A percentile compares a stretch with the other conserved stretches of the same genome.
These are phyloP conservation scores for Umbelopsis ramanniana DNA, from an alignment of 192 early-diverging fungal genomes.

Conservation along the genomic window DNA sequence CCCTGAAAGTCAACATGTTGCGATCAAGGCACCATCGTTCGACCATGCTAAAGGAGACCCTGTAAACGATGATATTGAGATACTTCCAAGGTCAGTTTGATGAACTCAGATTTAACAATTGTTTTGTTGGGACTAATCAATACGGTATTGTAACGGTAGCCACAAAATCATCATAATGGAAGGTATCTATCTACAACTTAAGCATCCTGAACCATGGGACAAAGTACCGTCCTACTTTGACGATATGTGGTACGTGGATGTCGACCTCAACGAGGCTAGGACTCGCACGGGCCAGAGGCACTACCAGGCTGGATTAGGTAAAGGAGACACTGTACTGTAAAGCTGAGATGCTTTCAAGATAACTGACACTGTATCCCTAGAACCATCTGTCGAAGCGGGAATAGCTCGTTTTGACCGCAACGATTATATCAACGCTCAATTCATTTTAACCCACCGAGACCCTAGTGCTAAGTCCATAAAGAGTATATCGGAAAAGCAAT, in stretches of 20 bases:
- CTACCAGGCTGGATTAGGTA: conserved; percentile 44
- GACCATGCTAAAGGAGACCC: conserved; percentile 55
- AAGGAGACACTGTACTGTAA: background rate
- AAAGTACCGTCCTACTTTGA: conserved; percentile 41
- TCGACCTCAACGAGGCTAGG: conserved; percentile 39
- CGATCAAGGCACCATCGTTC: conserved; percentile 51
- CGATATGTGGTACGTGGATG: conserved; percentile 51
- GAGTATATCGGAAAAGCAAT: background rate
- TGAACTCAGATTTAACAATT: background rate
- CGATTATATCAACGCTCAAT: conserved; percentile 19
- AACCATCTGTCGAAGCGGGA: background rate
- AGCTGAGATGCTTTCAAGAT: background rate
- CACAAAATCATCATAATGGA: conserved; percentile 55
- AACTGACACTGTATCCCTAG: background rate
- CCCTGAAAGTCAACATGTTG: conserved; percentile 12
- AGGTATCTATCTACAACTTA: conserved; percentile 57
- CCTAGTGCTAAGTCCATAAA: background rate
- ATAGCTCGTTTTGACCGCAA: conserved; percentile 18
- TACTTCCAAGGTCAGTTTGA: conserved; percentile 32
- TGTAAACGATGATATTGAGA: conserved; percentile 41
- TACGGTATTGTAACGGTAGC: background rate
- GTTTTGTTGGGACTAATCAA: background rate
- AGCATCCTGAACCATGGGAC: conserved; percentile 41
- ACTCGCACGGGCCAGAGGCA: conserved; percentile 48
- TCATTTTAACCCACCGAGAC: conserved; percentile 20